Conservation (phyloP, 2,329 filamentous ascomycete genomes). For the Metarhizium sp. region DNA sequence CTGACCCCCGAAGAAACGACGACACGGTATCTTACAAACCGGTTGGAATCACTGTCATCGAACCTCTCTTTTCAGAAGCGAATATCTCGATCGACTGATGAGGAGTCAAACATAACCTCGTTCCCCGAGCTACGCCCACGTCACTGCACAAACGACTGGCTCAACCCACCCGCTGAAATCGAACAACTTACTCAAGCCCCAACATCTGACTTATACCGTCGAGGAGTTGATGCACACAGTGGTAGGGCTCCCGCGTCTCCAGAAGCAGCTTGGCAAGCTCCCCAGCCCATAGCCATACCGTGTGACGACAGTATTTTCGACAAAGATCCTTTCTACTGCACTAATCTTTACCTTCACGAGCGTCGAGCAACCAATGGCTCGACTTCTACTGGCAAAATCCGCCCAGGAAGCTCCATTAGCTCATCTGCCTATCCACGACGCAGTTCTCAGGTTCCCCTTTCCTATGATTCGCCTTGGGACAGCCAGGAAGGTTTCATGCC, state of each 20-base stretch:
- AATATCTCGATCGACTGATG: conserved; percentile 6
- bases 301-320: conserved; percentile 13
- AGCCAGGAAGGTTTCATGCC: conserved; percentile 11
- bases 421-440: conserved; percentile 16
- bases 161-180: conserved; percentile 13
- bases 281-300: conserved; percentile 5
- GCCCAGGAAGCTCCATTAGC: conserved; percentile 14
- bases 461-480: conserved; percentile 4
- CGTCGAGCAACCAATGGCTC: conserved; percentile 1
- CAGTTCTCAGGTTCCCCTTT: conserved; percentile 12
- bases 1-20: not conserved
- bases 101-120: conserved; percentile 20
- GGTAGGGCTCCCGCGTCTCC: conserved; percentile 7
- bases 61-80: not conserved
- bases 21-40: not conserved
- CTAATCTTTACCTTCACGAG: not conserved
- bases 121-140: conserved; percentile 23
- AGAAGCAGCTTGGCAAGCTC: conserved; percentile 7
- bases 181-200: conserved; percentile 7
- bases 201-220: conserved; percentile 14
- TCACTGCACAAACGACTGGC: conserved; percentile 23
- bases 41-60: not conserved
- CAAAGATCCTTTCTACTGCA: conserved; percentile 13
- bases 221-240: conserved; percentile 21
- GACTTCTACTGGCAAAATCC: conserved; percentile 8